Evolutionary conservation across 1,284 basidiomycete species (phyloP), one percentile per base, ranked within the genome.

Genomic region (Fomitopsis pinicola): DNA sequence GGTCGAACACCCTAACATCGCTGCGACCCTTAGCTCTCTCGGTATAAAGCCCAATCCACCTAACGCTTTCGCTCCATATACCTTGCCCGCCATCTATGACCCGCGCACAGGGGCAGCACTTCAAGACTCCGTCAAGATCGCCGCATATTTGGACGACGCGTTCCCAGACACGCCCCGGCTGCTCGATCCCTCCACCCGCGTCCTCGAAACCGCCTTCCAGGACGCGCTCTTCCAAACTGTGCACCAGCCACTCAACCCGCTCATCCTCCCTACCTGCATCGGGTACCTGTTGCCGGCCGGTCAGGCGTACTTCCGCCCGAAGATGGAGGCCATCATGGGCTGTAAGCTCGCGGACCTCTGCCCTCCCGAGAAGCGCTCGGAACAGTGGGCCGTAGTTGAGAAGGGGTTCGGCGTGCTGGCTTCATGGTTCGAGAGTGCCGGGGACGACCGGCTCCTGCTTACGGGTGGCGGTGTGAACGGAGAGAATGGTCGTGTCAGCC

Each of bases 1-100:
- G 74, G 64, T 78, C 42, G 72, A 75, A 58, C 77, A 73, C 58
- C 76, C 75, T 5, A 74, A 77, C 62, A 74, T 78, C 67, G 72
- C 69, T 35, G 50, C 64, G 7, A 57, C 69, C 8, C 68, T 65
- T 57, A 69, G 68, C 61, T 63, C 68, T 42, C 59, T 76, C 60
- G 74, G 73, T 8, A 70, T 66, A 0, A 35, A 50, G 9, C 67
- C 74, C 8, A 40, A 40, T 8, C 6, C 38, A 19, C 38, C 38
- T 14, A 10, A 4, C 38, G 38, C 38, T 40, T 40, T 40, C 38
- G 38, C 38, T 3, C 38, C 9, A 8, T 40, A 40, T 14, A 40
- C 38, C 6, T 3, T 40, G 12, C 38, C 38, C 14, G 38, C 38
- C 3, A 6, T 40, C 58, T 63, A 67, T 60, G 71, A 73, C 64